phyloP scores from a whole-genome alignment of 768 basidiomycete genomes.

The Strobilomyces dryophilus region DNA sequence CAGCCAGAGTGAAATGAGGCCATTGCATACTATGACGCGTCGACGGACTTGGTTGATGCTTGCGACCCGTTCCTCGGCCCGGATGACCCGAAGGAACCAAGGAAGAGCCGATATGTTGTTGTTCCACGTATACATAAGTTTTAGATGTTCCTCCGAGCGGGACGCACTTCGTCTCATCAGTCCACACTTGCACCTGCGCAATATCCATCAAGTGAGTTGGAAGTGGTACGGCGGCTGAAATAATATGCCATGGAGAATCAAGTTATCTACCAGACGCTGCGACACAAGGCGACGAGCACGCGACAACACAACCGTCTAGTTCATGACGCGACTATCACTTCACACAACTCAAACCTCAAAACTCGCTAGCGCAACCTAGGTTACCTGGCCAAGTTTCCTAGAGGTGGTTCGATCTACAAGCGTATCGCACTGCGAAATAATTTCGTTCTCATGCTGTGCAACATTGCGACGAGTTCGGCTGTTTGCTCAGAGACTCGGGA shows the following conservation, averaged over 20 bases:
- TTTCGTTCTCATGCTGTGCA: neutral
- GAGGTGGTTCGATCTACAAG: neutral
- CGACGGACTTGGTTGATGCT: conserved; percentile 48
- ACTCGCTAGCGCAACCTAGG: no score
- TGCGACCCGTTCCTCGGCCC: conserved; percentile 23
- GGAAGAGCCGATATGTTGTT: conserved; percentile 14
- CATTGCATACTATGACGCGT: conserved; percentile 66
- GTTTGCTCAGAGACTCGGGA: neutral
- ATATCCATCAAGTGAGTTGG: no score
- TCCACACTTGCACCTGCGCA: no score
- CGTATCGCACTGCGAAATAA: neutral
- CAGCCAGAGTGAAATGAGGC: conserved; percentile 47
- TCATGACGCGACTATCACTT: no score
- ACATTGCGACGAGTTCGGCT: neutral
- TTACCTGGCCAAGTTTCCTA: neutral
- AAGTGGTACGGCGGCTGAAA: no score
- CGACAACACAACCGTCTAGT: no score
- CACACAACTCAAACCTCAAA: no score
- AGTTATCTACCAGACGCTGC: no score
- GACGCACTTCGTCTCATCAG: no score
- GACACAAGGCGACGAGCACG: no score
- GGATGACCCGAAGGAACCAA: neutral
- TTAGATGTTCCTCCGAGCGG: no score
- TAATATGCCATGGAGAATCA: no score
- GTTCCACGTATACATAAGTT: conserved; percentile 8